A percentile compares a stretch with the other conserved stretches of the same genome.
These are phyloP conservation scores for Mychonastes homosphaera DNA, from an alignment of 139 green algal species.

Conservation along the genomic window DNA sequence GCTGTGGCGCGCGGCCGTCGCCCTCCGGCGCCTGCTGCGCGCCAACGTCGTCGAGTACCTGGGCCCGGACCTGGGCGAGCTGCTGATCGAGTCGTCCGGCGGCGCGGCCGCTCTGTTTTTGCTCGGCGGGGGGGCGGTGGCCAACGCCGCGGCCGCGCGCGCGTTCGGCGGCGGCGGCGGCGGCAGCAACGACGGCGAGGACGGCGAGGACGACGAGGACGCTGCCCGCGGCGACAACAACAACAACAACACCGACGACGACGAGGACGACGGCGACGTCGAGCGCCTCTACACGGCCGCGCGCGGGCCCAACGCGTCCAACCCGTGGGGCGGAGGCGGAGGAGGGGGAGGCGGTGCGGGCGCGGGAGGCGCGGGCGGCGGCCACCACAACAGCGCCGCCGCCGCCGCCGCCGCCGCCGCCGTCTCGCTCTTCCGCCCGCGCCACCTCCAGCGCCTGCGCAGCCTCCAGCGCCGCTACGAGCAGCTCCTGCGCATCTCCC, in stretches of 20 bases:
- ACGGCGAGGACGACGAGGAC: too few species aligned
- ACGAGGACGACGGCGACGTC: slow-evolving; percentile 8
- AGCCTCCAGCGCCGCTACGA: slow-evolving; percentile 13
- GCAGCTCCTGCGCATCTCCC: slow-evolving; percentile 16
- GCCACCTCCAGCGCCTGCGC: slow-evolving; percentile 10
- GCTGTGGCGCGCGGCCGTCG: slow-evolving; percentile 15
- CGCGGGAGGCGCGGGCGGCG: background rate
- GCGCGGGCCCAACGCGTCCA: background rate
- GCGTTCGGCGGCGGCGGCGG: too few species aligned
- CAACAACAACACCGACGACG: too few species aligned
- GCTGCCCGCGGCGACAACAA: too few species aligned
- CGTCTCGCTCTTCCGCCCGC: slow-evolving; percentile 15
- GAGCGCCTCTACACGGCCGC: background rate
- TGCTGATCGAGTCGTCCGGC: too few species aligned
- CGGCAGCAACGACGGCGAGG: too few species aligned
- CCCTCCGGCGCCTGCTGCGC: slow-evolving; percentile 14
- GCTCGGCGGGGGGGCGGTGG: too few species aligned
- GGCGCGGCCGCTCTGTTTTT: too few species aligned
- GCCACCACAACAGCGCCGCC: background rate
- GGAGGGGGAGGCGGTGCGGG: background rate
- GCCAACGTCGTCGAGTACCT: slow-evolving; percentile 15
- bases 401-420: slow-evolving; percentile 2
- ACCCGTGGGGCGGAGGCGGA: background rate
- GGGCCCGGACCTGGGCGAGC: slow-evolving; percentile 16
- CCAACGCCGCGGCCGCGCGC: too few species aligned